Conservation (phyloP, 306 rosid species). For the Dicorynia guianensis region DNA sequence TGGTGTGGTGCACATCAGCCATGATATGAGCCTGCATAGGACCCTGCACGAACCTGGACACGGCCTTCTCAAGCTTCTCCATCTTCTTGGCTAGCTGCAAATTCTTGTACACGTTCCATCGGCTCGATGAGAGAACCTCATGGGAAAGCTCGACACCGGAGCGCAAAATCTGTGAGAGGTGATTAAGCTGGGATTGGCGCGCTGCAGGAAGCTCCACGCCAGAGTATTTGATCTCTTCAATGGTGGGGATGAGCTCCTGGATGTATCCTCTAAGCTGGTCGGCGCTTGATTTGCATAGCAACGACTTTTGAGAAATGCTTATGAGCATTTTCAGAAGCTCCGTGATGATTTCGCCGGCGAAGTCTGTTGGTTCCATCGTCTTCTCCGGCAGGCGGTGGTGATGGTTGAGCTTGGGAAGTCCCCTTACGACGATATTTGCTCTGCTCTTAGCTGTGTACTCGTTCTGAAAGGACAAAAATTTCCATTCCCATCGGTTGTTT, state of each 20-base stretch:
- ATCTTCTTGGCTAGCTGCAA: constrained; percentile 64
- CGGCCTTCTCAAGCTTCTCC: constrained; percentile 79
- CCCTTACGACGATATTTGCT: too few species aligned
- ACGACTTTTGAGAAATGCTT: constrained; percentile 57
- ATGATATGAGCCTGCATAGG: constrained; percentile 69
- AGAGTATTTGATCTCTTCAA: constrained; percentile 78
- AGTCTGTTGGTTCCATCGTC: constrained; percentile 69
- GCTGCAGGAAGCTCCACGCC: constrained; percentile 70
- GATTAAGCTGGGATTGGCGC: constrained; percentile 72
- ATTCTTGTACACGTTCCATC: constrained; percentile 85
- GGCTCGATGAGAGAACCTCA: constrained; percentile 60
- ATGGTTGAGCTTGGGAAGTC: background rate
- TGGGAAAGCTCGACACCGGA: constrained; percentile 68
- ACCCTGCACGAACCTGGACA: constrained; percentile 59
- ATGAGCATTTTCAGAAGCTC: constrained; percentile 72
- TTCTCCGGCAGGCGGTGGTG: background rate
- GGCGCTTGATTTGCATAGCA: constrained; percentile 65
- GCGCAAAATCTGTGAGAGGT: constrained; percentile 63
- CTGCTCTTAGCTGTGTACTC: too few species aligned
- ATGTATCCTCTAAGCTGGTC: constrained; percentile 53
- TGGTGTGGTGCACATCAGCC: constrained; percentile 78
- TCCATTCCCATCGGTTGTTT: too few species aligned
- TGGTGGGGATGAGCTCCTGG: constrained; percentile 54
- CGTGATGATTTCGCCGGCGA: constrained; percentile 82
- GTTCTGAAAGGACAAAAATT: too few species aligned